These are phyloP conservation scores for Tylopilus intermedius DNA, from an alignment of 768 basidiomycete genomes.

Conservation along the genomic window DNA sequence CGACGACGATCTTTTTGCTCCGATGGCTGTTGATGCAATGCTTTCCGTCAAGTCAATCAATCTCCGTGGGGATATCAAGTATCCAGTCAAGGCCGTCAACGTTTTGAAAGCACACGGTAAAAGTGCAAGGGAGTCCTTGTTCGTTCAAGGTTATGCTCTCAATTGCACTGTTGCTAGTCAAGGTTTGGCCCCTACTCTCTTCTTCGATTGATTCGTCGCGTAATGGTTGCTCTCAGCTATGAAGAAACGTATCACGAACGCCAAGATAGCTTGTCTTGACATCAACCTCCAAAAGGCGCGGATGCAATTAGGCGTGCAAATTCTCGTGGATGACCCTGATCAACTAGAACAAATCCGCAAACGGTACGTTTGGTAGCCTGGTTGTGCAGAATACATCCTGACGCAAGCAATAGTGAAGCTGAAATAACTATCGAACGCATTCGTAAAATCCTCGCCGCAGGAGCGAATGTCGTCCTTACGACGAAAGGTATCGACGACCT, in stretches of 20 bases:
- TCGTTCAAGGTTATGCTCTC: conserved; percentile 93
- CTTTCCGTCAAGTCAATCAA: conserved; percentile 94
- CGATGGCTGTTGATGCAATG: conserved; percentile 99
- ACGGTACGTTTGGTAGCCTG: conserved; percentile 46
- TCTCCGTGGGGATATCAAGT: conserved; percentile 91
- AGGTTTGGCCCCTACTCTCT: conserved; percentile 49
- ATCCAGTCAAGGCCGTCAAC: conserved; percentile 99
- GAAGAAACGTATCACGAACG: conserved; percentile 89
- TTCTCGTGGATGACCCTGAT: conserved; percentile 93
- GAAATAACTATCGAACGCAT: conserved; percentile 96
- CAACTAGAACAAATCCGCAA: conserved; percentile 95
- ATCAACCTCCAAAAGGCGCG: conserved; percentile 95
- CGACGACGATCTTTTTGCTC: conserved; percentile 96
- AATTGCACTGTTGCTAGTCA: conserved; percentile 99
- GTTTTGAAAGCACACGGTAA: conserved; percentile 96
- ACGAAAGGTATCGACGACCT: conserved; percentile 99
- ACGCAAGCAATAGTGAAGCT: conserved; percentile 62
- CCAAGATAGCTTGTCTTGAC: conserved; percentile 97
- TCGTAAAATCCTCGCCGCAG: conserved; percentile 90
- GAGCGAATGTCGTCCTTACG: conserved; percentile 94
- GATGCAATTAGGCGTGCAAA: conserved; percentile 97
- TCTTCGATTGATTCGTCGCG: background rate
- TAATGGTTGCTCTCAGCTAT: conserved; percentile 57
- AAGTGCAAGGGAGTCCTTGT: conserved; percentile 91
- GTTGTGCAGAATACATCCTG: conserved; percentile 4